phyloP scores from a whole-genome alignment of 164 flowering plant species.

The Stephania cephalantha region DNA sequence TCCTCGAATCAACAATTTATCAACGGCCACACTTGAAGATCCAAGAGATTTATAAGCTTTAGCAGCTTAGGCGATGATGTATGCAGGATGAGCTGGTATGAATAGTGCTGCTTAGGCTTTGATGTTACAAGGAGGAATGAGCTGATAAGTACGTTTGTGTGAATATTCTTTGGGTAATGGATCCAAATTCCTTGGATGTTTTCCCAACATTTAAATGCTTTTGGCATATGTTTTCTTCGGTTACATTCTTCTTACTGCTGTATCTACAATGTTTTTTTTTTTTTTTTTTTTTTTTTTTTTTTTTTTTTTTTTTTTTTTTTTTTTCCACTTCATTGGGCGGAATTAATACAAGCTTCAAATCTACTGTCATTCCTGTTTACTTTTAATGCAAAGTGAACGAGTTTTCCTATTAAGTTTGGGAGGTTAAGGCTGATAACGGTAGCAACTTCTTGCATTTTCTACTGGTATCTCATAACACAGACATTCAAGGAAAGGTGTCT shows the following conservation, averaged over 20 bases:
- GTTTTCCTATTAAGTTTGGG: neutral
- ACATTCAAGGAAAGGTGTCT: neutral
- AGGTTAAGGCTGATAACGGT: neutral
- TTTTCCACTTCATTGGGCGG: neutral
- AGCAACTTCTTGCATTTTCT: neutral
- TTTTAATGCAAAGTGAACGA: neutral
- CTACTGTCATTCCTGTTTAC: neutral
- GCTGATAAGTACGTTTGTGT: neutral
- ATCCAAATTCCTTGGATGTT: neutral
- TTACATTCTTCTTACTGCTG: neutral
- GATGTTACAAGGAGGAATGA: slow-evolving; percentile 5
- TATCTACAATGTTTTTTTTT: neutral
- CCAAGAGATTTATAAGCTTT: slow-evolving; percentile 19
- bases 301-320: neutral
- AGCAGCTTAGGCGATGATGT: slow-evolving; percentile 28
- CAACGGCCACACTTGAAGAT: slow-evolving; percentile 70
- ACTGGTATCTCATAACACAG: neutral
- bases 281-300: neutral
- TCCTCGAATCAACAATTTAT: slow-evolving; percentile 71
- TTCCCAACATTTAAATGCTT: slow-evolving; percentile 1
- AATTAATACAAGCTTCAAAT: neutral
- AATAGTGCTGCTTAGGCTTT: slow-evolving; percentile 6
- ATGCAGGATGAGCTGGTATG: neutral
- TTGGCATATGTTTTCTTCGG: neutral
- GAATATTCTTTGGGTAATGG: slow-evolving; percentile 1